Base-by-base conservation (phyloP, 331 rosid genomes). In the Acacia concinna region DNA sequence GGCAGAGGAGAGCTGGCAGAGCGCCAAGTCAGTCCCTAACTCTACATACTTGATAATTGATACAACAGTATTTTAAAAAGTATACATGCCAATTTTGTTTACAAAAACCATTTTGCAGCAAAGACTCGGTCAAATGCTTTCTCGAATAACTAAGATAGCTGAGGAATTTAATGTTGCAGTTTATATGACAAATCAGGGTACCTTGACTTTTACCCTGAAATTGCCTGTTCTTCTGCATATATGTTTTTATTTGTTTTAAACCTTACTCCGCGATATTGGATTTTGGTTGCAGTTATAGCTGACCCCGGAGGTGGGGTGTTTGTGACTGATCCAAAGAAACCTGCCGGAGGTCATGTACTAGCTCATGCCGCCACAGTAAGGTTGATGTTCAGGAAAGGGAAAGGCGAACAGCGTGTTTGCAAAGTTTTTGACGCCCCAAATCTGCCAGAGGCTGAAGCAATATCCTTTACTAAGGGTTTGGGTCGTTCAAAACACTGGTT, bases 1-100 rank as follows among this genome's bases (percentile, higher is more conserved):
- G 98, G 99, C 77, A 90, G 99, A 85, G 98, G 99, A 82, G 97
- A 95, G 85, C 96, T 95, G 63, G 99, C 99, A 54, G 99, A 95
- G 71, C 98, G 99, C 59, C 99, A 95, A 95, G 98, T 95, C 49
- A 59, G 70, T 49, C 83, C 35, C 54, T 40, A 43, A 76, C 30
- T 32, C 62, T 72, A 65, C 62, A 74, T 82, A 68, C 35, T 62
- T 35, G 38, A 74, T 82, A 68, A 25, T 62, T 35, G 30, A 77
- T 63, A 71, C 31, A 30, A 32, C 38, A 41, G 5, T 12, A 47
- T 30, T 34, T 60, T 20, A 49, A 49, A 18, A 49, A 49, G 12
- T 28, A 28, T 9, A 12, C 11, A 34, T 0, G 66, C 32, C 37
- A 9, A 31, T 34, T 78, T 32, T 65, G 34, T 73, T 84, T 35